Evolutionary conservation across 768 basidiomycete species (phyloP).

Genomic region (Podaxis sp.): DNA sequence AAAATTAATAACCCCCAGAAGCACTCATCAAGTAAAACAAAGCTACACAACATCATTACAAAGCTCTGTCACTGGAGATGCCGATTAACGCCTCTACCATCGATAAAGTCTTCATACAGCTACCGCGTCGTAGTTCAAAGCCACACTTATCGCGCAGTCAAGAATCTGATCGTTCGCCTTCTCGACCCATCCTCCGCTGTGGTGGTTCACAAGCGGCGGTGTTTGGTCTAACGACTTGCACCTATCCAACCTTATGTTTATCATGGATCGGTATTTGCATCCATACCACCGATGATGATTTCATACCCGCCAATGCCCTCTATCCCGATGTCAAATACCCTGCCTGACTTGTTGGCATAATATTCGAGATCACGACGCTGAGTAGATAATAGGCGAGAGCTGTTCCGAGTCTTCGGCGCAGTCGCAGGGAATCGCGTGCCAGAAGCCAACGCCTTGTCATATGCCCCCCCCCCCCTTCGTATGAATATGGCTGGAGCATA

Average conservation of each 20-base stretch:
- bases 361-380: not conserved
- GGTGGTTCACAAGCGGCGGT: not conserved
- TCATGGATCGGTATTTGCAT: not conserved
- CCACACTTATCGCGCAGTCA: not conserved
- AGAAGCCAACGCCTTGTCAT: not conserved
- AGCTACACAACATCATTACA: no score
- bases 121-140: not conserved
- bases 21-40: no score
- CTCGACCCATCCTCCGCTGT: not conserved
- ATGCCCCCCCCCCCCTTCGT: not conserved
- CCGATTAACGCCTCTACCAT: no score
- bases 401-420: not conserved
- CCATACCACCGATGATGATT: conserved; percentile 4
- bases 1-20: no score
- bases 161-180: not conserved
- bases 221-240: not conserved
- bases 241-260: not conserved
- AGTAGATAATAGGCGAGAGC: not conserved
- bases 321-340: not conserved
- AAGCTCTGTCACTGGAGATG: no score
- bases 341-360: not conserved
- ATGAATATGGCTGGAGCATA: not conserved
- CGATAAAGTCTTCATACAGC: not conserved
- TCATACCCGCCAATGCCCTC: not conserved
- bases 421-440: not conserved